Evolutionary conservation across 129 eudicot genomes (phyloP), one percentile per base, ranked within the genome.

Genomic region (Artemisia annua): DNA sequence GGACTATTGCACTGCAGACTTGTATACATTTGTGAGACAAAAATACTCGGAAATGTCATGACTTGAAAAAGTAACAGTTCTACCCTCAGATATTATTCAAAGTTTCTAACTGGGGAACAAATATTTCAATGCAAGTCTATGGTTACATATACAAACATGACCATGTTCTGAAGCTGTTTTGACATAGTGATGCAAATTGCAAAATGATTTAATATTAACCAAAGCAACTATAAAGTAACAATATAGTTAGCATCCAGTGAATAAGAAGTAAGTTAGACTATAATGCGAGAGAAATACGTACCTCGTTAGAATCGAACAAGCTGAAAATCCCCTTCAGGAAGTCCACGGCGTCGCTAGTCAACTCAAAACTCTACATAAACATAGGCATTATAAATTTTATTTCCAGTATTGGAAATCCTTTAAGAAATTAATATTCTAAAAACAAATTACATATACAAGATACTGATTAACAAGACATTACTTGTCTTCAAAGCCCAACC

Each of bases 301-400:
- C 98, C 63, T 86, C 83, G 77, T 94, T 87, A 79, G 77, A 79
- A 82, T 90, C 98, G 39, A 84, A 90, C 66, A 83, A 73, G 78
- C 86, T 83, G 87, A 87, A 94, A 67, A 94, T 74, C 73, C 96
- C 93, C 80, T 83, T 90, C 67, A 94, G 74, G 71, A 82, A 90
- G 81, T 94, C 98, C 80, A 84, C 58, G 53, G 97, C 97, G 75
- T 90, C 97, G 76, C 88, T 83, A 24, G 97, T 86, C 85, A 94
- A 63, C 83, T 94, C 97, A 73, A 90, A 67, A 84, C 96, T 90
- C 98, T 90, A 87, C 79, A 84, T 61, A 63, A 60, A 77, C 44
- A 55, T 63, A 70, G 46, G 22, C 50, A 52, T 17, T 75, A 54
- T 48, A 60, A 67, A 20, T 24, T 48, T 50, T 49, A 64, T 58